Evolutionary conservation across 2,329 filamentous ascomycete genomes (phyloP), one percentile per base, ranked within the genome.

Genomic region (Taxawa tesnikishii): DNA sequence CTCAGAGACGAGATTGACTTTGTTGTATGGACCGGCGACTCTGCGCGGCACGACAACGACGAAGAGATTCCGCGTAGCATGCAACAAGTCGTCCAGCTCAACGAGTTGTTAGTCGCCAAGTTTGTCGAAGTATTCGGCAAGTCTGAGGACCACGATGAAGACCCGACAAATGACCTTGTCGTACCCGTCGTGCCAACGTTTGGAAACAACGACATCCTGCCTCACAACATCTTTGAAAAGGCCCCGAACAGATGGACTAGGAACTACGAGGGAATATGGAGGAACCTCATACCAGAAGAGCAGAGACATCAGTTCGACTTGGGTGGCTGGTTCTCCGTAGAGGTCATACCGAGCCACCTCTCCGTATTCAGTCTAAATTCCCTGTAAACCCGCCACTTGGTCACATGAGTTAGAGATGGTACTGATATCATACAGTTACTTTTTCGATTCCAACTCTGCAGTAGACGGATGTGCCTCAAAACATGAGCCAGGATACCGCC

Each of bases 151-250:
- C 54, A 63, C 37, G 53, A 64, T 32, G 53, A 56, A 23, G 49
- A 62, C 38, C 65, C 64, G n/a, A 62, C 63, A 19, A 63, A 71
- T 33, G 71, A 73, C 36, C 69, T 85, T 37, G 56, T 67, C 9
- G 70, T 96, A 4, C 88, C 90, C 4, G 73, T 96, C 17, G 68
- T 98, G 13, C 87, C 90, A 0, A 94, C 79, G 0, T 78, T 94
- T 44, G 90, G 90, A 38, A 98, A 98, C 62, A 98, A 98, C 57
- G 90, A 98, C 50, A 87, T 98, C 37, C 73, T 94, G 38, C 90
- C 90, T 2, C 90, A 98, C 60, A 98, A 98, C 49, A 92, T 96
- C 50, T 76, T 98, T 53, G 65, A 75, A 26, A 67, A 73, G 1
- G 90, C 88, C 0, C 90, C 90, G 11, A 94, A 94, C 48, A 70